phyloP scores from a whole-genome alignment of 495 filamentous ascomycete genomes.

The Penicillium canescens region DNA sequence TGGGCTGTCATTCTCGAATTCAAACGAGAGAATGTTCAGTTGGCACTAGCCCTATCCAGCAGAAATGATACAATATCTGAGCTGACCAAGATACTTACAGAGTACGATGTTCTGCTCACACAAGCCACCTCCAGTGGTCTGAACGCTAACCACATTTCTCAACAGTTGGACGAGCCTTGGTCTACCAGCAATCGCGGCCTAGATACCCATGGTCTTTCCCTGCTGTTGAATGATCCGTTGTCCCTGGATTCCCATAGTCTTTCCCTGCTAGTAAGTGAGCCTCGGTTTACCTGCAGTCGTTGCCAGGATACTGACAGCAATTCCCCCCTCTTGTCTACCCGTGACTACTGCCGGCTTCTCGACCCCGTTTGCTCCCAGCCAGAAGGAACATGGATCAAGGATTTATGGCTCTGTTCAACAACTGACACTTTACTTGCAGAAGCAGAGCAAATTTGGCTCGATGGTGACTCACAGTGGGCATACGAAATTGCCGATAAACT shows the following conservation, averaged over 20 bases:
- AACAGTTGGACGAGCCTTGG: too few relatives aligned
- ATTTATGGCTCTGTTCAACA: slow-evolving; percentile 18
- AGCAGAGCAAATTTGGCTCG: slow-evolving; percentile 19
- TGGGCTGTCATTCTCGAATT: not conserved
- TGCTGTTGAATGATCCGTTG: too few relatives aligned
- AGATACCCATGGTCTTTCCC: too few relatives aligned
- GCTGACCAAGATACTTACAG: slow-evolving; percentile 10
- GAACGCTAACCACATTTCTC: too few relatives aligned
- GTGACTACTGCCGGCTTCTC: not conserved
- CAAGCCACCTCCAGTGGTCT: not conserved
- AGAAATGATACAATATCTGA: slow-evolving; percentile 1
- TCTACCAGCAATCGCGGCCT: too few relatives aligned
- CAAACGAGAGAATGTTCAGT: not conserved
- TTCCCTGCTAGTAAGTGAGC: too few relatives aligned
- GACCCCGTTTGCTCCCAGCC: too few relatives aligned
- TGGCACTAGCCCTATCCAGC: slow-evolving; percentile 9
- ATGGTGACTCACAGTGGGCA: slow-evolving; percentile 9
- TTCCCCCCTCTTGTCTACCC: too few relatives aligned
- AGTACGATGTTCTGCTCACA: slow-evolving; percentile 4
- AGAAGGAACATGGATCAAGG: slow-evolving; percentile 13
- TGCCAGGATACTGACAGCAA: too few relatives aligned
- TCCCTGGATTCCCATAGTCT: too few relatives aligned
- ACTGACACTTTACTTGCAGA: not conserved
- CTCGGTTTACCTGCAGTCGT: too few relatives aligned
- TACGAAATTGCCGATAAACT: not conserved